Conservation (phyloP, 352 stramenopile species). For the Globisporangium paddicum region DNA sequence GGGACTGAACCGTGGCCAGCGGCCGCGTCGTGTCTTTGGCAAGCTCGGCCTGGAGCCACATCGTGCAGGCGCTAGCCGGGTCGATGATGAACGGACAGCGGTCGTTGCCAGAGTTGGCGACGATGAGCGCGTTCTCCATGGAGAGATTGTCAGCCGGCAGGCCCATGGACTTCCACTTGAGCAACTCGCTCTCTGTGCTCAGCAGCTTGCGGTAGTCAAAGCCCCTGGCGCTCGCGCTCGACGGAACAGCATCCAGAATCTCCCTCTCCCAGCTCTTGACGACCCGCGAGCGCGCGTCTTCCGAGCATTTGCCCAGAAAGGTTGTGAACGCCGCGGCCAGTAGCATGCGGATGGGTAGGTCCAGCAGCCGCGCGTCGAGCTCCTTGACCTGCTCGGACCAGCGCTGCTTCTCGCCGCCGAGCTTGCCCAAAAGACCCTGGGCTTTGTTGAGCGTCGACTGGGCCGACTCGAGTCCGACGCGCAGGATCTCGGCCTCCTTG, state of each 20-base stretch:
- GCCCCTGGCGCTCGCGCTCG: constrained; percentile 18
- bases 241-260: constrained; percentile 31
- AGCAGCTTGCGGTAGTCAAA: constrained; percentile 89
- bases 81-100: constrained; percentile 95
- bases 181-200: constrained; percentile 89
- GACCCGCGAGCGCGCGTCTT: constrained; percentile 78
- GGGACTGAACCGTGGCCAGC: constrained; percentile 83
- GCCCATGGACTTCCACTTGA: constrained; percentile 92
- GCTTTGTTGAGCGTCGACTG: constrained; percentile 91
- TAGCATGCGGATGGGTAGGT: constrained; percentile 89
- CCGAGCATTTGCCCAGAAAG: constrained; percentile 90
- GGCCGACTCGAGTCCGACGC: constrained; percentile 80
- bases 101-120: constrained; percentile 66
- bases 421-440: constrained; percentile 84
- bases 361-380: constrained; percentile 65
- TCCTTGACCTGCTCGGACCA: constrained; percentile 91
- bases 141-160: constrained; percentile 91
- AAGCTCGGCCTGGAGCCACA: constrained; percentile 90
- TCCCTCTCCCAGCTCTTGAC: constrained; percentile 79
- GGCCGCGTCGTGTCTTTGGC: constrained; percentile 78
- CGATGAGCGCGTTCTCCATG: constrained; percentile 93
- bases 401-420: constrained; percentile 89
- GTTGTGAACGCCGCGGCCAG: constrained; percentile 91
- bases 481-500: constrained; percentile 90
- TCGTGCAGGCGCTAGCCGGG: constrained; percentile 81